Percentiles rank a stretch among this genome's conserved stretches.
Conservation (phyloP, 139 green algal species). For the Chlorella sp. region DNA sequence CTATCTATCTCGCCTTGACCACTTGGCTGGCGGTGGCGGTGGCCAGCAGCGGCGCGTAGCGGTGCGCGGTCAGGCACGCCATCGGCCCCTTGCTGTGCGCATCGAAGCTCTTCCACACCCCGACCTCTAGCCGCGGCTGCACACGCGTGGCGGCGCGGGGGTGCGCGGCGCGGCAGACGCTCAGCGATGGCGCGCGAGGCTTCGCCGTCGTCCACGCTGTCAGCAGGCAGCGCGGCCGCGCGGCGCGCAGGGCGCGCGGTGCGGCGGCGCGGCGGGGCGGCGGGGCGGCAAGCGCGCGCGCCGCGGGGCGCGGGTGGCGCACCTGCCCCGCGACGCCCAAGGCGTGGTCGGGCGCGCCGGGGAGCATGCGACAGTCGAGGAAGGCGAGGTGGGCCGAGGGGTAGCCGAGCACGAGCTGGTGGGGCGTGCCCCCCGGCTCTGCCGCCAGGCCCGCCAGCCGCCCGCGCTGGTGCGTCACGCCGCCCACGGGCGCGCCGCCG, state of each 20-base stretch:
- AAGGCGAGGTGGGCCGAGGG: conserved; percentile 72
- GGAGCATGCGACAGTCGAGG: conserved; percentile 74
- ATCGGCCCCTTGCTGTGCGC: conserved; percentile 77
- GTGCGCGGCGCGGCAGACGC: background rate
- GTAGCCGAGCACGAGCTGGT: conserved; percentile 61
- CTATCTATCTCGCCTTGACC: no score
- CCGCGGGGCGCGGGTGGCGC: no score
- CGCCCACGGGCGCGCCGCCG: conserved; percentile 32
- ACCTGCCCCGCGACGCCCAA: no score
- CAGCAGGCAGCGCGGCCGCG: conserved; percentile 20
- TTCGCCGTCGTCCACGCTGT: no score
- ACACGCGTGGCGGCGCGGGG: background rate
- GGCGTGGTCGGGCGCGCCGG: no score
- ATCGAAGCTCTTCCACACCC: conserved; percentile 63
- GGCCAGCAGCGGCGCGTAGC: conserved; percentile 79
- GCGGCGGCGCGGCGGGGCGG: background rate
- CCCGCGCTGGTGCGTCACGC: conserved; percentile 35
- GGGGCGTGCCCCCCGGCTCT: conserved; percentile 57
- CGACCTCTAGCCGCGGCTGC: conserved; percentile 16
- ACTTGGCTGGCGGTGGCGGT: conserved; percentile 71
- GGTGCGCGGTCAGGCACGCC: conserved; percentile 75
- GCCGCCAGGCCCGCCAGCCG: conserved; percentile 56
- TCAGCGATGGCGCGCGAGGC: background rate
- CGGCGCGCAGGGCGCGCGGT: background rate
- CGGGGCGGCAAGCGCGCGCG: background rate